Evolutionary conservation across 2,329 filamentous ascomycete genomes (phyloP), one percentile per base, ranked within the genome.

Genomic region (Bimuria novae-zelandiae): DNA sequence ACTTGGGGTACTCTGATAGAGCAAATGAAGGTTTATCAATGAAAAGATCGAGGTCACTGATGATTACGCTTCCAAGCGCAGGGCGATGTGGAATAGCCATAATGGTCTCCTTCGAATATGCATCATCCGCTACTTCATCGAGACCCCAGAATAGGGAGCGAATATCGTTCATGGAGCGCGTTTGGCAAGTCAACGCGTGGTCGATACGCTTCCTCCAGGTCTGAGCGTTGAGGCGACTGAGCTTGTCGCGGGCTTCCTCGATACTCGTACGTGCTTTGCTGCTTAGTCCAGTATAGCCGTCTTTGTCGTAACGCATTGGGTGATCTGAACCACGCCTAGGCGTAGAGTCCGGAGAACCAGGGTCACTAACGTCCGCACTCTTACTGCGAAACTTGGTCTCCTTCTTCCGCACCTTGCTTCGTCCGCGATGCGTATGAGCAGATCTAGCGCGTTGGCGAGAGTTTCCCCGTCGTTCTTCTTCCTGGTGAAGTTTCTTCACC

Each of bases 11-110:
- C 11, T 96, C 87, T 2, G 84, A 80, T 54, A 96, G 78, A 0
- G 92, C 88, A 69, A 99, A 99, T 0, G 90, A 93, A 0, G 94
- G 94, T 71, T 96, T 97, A 73, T 97, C 94, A 54, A 99, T 81
- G 27, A 86, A 80, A 50, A 99, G 81, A 58, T 93, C 88, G 27
- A 99, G 79, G 69, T 99, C 93, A 55, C 87, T 91, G 61, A 97
- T 86, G 37, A 90, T 77, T 5, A 90, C 82, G 3, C 88, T 84
- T 85, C 96, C 88, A 12, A 99, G 80, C 7, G 89, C 89, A 14
- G 94, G 93, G 23, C 94, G 84, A 59, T 90, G 86, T 3, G 92
- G 92, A 48, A 97, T 87, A 45, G 90, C 87, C 7, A 99, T 81
- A 48, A 99, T 90, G 29, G 84, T 88, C 73, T 99, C 94, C 5